Evolutionary conservation across 2,329 filamentous ascomycete genomes (phyloP), one percentile per base, ranked within the genome.

Genomic region (Lachnellula suecica): DNA sequence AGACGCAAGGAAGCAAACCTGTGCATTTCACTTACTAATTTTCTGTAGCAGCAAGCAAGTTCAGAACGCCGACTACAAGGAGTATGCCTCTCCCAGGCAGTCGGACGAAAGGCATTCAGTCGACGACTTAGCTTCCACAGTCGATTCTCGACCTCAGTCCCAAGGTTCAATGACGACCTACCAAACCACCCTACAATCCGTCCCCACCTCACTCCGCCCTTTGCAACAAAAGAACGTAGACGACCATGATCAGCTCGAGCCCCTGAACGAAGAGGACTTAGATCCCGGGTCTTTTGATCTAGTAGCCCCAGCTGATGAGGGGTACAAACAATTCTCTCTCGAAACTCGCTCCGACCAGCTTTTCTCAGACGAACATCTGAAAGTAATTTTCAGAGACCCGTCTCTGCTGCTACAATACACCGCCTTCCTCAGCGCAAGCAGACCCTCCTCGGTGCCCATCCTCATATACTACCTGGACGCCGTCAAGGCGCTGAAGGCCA

Each of bases 401-500:
- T 71, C 78, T 6, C 76, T 85, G 20, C 72, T 90, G 1, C 74
- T 83, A 47, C 79, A 77, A 41, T 91, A 91, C 65, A 87, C 82
- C 2, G 76, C 81, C 2, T 92, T 88, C 60, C 72, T 91, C 2
- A 79, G 79, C 52, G 68, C 73, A 4, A 73, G 79, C 41, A 76
- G 85, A 41, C 82, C 84, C 4, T 71, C 78, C 19, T 89, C 87
- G 0, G 73, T 89, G 2, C 80, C 85, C 0, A 71, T 88, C 7
- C 70, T 91, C 13, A 79, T 84, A 23, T 89, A 90, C 71, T 90
- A 90, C 58, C 74, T 91, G 2, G 85, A 89, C 60, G 79, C 85
- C 0, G 68, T 84, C 52, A 92, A 91, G 64, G 87, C 87, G 1
- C 68, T 89, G 11, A 81, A 83, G 59, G 86, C 88, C 2, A 83